These are phyloP conservation scores for Nicotiana noctiflora DNA, from an alignment of 257 asterid species.

Conservation along the genomic window DNA sequence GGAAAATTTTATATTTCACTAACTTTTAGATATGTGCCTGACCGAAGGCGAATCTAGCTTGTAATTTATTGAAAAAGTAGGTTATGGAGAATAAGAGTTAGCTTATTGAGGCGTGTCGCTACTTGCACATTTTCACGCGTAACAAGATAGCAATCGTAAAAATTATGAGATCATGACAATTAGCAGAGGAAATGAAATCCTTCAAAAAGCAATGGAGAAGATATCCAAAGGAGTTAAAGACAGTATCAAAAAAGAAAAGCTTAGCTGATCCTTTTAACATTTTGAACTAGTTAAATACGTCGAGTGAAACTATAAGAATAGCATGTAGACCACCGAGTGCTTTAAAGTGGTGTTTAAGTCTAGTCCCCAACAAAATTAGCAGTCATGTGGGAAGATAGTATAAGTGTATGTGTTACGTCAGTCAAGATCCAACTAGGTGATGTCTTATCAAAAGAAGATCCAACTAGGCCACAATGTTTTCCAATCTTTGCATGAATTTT, in stretches of 20 bases:
- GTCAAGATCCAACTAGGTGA: background rate
- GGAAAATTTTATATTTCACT: too few species aligned
- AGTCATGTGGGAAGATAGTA: background rate
- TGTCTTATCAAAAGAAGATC: background rate
- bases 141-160: background rate
- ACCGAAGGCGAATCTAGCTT: too few species aligned
- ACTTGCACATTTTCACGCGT: background rate
- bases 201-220: background rate
- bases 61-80: too few species aligned
- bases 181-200: background rate
- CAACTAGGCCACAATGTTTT: background rate
- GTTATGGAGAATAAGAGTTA: too few species aligned
- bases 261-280: background rate
- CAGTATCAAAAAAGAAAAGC: background rate
- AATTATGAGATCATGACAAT: background rate
- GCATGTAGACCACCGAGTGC: background rate
- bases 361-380: background rate
- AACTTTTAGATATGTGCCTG: too few species aligned
- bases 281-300: background rate
- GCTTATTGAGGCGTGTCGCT: background rate
- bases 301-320: background rate
- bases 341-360: background rate
- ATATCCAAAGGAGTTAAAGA: background rate
- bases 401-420: background rate
- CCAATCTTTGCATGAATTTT: background rate